Base-by-base conservation (phyloP, 495 filamentous ascomycete genomes). In the Tuber calosporum region DNA sequence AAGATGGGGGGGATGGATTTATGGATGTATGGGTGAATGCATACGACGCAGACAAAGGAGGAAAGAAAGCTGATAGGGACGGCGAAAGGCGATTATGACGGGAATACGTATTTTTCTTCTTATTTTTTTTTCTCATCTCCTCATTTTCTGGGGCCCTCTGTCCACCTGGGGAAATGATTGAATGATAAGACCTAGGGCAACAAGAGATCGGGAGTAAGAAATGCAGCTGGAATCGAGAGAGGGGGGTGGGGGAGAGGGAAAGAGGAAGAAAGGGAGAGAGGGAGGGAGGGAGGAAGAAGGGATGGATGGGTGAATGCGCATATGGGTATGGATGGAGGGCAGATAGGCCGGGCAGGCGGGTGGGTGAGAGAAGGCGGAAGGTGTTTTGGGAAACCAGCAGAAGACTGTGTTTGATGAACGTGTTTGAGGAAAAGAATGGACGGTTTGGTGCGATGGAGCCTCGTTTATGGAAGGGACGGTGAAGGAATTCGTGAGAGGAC, bases 31-130 rank as follows among this genome's bases (percentile, higher is more conserved):
- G 53, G 9, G 11, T 19, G 53, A 62, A 62, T 17, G 53, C 53
- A 62, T 62, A 34, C 53, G 26, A 62, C 4, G 53, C 53, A 62
- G 53, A 26, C 53, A 30, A 13, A 62, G 53, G 26, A n/a, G 26
- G 26, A 62, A 62, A 62, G 53, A 62, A 34, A 62, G 53, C 53
- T 62, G 53, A 62, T 6, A 34, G 53, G 53, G 26, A 19, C 53
- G 53, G 53, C 53, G 53, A 62, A 62, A 26, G 34, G 53, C 53
- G 53, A 62, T 62, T 58, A 62, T 30, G 53, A 62, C 34, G 53
- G 13, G 53, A 62, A 62, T 34, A 1, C n/a, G 11, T 62, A 15
- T 62, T 17, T 34, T 62, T 58, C 30, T 26, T 53, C 0, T 62
- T 34, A n/a, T 62, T 26, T 30, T 34, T 34, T 7, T 34, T 62